A percentile compares a stretch with the other conserved stretches of the same genome.
Conservation (phyloP, 495 filamentous ascomycete species). For the Rostrohypoxylon terebratum region DNA sequence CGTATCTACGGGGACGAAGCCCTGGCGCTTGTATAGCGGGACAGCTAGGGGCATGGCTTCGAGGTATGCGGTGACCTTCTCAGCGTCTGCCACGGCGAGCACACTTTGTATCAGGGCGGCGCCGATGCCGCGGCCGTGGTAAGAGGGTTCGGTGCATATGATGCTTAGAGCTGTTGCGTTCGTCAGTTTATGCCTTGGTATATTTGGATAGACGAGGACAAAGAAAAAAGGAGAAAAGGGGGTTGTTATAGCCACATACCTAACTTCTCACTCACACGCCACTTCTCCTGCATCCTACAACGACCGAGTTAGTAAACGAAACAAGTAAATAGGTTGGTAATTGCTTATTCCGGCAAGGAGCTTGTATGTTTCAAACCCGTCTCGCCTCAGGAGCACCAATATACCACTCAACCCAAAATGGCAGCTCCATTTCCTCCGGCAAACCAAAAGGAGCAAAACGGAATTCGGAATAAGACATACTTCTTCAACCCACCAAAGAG, state of each 20-base stretch:
- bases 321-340: not conserved
- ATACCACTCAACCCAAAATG: not conserved
- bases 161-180: constrained; percentile 51
- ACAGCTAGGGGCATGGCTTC: constrained; percentile 58
- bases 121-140: constrained; percentile 58
- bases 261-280: constrained; percentile 39
- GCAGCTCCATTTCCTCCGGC: not conserved
- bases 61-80: constrained; percentile 56
- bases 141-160: constrained; percentile 56
- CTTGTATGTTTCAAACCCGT: not conserved
- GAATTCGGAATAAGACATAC: not conserved
- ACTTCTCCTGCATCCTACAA: constrained; percentile 40
- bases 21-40: constrained; percentile 55
- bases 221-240: not conserved
- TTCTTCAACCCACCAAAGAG: constrained; percentile 31
- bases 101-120: constrained; percentile 52
- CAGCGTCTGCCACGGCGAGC: constrained; percentile 51
- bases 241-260: constrained; percentile 21
- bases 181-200: not conserved
- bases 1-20: constrained; percentile 52
- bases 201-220: not conserved
- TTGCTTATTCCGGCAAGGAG: not conserved
- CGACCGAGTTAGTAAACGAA: not conserved
- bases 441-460: not conserved
- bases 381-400: not conserved